Evolutionary conservation across 345 rosid species (phyloP).

Genomic region (Luvunga scandens): DNA sequence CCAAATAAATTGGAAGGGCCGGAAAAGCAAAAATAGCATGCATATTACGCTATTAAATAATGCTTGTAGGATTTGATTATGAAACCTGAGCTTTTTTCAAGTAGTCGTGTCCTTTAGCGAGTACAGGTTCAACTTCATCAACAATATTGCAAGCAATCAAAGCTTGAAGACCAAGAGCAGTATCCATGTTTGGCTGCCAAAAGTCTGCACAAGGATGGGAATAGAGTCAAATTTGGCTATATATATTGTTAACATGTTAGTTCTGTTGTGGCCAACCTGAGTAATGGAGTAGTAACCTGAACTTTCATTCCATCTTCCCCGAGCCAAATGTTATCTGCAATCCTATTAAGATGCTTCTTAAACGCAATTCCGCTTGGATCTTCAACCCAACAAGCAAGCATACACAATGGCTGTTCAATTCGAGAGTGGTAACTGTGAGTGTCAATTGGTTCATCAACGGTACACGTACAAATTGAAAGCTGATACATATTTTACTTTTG

Average conservation of each 20-base stretch:
- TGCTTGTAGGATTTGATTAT: not conserved
- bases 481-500: too few species aligned
- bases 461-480: too few species aligned
- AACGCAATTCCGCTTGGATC: constrained; percentile 44
- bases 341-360: constrained; percentile 74
- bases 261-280: too few species aligned
- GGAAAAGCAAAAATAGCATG: too few species aligned
- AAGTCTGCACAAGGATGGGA: constrained; percentile 56
- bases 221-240: too few species aligned
- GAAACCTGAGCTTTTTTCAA: constrained; percentile 73
- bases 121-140: constrained; percentile 49
- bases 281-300: constrained; percentile 41
- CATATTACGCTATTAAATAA: too few species aligned
- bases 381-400: constrained; percentile 46
- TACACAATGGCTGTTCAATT: constrained; percentile 30
- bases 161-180: constrained; percentile 73
- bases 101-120: constrained; percentile 69
- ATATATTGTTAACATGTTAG: too few species aligned
- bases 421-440: constrained; percentile 13
- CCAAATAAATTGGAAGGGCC: too few species aligned
- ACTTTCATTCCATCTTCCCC: constrained; percentile 95
- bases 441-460: not conserved
- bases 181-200: constrained; percentile 87
- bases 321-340: too few species aligned
- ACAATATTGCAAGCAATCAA: constrained; percentile 52